Evolutionary conservation across 2,329 filamentous ascomycete species (phyloP), one percentile per base, ranked within the genome.

Genomic region (Dactylellina parvicollis): DNA sequence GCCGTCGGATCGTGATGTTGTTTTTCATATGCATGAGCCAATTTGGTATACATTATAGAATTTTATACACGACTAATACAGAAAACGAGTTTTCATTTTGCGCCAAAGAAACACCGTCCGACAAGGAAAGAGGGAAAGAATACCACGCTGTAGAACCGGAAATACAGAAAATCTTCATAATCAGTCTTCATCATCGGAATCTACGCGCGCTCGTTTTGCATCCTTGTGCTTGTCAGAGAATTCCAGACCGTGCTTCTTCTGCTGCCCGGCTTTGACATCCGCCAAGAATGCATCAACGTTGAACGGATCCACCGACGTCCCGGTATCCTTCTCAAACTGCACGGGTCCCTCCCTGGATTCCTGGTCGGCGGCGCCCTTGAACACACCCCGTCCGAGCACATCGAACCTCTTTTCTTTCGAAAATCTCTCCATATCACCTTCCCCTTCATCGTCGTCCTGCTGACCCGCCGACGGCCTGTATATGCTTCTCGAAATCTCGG

Each of bases 271-370:
- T 81, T 83, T 88, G 78, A 85, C 92, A 80, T 97, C 92, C 34
- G 88, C 90, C 80, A 99, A 88, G 83, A 99, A 96, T 78, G 91
- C 91, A 79, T 96, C 92, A 77, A 98, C 95, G 54, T 96, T 93
- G 81, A 98, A 98, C 0, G 92, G 92, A 81, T 98, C 94, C 16
- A 86, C 84, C 40, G 80, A 62, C 18, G 62, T 70, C 28, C 57
- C 30, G 12, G 47, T 71, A 52, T 77, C 76, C 42, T 78, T 96
- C 81, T 98, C 94, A 78, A 99, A 99, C 80, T 96, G 91, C 26
- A 99, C 95, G 0, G 95, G 95, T 3, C 95, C 95, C 78, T 96
- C 91, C 64, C 93, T 87, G 49, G 90, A 88, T 85, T 96, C 93
- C 57, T 89, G 90, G 77, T 96, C 89, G 66, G 86, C 89, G 3